Evolutionary conservation across 2,329 filamentous ascomycete genomes (phyloP), one percentile per base, ranked within the genome.

Genomic region (Rosellinia necatrix): DNA sequence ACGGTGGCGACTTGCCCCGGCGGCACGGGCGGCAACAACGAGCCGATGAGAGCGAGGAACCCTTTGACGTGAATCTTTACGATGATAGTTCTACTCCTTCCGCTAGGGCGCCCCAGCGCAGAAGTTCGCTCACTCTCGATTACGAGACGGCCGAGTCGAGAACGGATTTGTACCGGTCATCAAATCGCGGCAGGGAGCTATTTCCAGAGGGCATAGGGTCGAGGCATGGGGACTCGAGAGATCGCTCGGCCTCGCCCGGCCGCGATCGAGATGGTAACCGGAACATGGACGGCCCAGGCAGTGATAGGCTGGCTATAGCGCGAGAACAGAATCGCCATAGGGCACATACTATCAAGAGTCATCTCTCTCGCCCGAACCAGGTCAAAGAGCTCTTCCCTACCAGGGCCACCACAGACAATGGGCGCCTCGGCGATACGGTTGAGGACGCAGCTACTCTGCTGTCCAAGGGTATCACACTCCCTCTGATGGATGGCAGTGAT

Each of bases 11-110:
- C 17, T 58, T 65, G 50, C 58, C 66, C 4, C 66, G 71, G 30
- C 70, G 71, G 25, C 68, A 70, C 53, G 65, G 68, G 27, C 64
- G 69, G 32, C 65, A 75, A 38, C 66, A 71, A 19, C 61, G 74
- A 44, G 70, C 76, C 32, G 81, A 82, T 46, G 80, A 83, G 4
- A 77, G 81, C 30, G 76, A 81, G 30, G 76, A 79, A 56, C 74
- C 76, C 0, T 93, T 91, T 64, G 85, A 89, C 65, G 89, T 86
- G 30, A 89, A 84, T 66, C 88, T 96, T 3, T 96, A 96, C 72
- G 91, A 94, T 62, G 91, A 96, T 66, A 82, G 83, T n/a, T 25
- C 57, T 74, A 65, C 54, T 19, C 74, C 70, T 63, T 68, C 46
- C 60, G 60, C 17, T 50, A 66, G 55, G 37, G 41, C 62, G 30